Conservation (phyloP, 208 protist species). For the Lotmaria passim region DNA sequence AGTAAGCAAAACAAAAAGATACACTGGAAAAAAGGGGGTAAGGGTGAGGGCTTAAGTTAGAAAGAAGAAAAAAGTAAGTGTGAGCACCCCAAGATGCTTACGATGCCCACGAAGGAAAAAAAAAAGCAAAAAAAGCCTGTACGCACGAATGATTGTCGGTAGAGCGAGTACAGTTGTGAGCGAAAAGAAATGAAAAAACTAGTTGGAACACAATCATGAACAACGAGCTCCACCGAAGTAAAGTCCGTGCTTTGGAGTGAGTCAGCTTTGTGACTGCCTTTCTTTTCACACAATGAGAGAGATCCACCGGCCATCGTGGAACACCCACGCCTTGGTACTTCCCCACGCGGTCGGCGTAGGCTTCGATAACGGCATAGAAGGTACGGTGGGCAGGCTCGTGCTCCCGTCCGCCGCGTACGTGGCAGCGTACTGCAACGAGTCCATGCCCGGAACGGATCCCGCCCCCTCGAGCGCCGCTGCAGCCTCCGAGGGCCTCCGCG, state of each 20-base stretch:
- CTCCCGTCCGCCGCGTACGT: slow-evolving; percentile 5
- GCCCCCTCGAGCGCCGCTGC: background rate
- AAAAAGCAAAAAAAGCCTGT: background rate
- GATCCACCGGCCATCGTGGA: slow-evolving; percentile 26
- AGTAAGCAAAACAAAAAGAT: background rate
- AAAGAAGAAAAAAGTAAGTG: background rate
- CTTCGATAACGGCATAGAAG: slow-evolving; percentile 7
- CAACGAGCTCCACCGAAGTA: too few relatives aligned
- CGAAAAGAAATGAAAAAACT: background rate
- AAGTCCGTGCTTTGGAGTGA: too few relatives aligned
- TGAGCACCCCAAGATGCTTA: background rate
- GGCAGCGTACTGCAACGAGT: slow-evolving; percentile 1
- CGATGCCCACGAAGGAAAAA: background rate
- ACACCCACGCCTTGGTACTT: slow-evolving; percentile 25
- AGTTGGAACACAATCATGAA: too few relatives aligned
- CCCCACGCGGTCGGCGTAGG: background rate
- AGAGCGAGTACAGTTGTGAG: background rate
- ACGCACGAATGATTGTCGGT: background rate
- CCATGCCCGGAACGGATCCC: background rate
- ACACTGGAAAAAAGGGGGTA: background rate
- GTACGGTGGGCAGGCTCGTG: background rate
- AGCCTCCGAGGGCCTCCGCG: background rate
- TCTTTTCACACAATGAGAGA: slow-evolving; percentile 24
- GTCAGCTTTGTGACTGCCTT: too few relatives aligned
- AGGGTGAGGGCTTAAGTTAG: background rate